Conservation (phyloP, 306 rosid genomes). For the Lithocarpus polystachyus region DNA sequence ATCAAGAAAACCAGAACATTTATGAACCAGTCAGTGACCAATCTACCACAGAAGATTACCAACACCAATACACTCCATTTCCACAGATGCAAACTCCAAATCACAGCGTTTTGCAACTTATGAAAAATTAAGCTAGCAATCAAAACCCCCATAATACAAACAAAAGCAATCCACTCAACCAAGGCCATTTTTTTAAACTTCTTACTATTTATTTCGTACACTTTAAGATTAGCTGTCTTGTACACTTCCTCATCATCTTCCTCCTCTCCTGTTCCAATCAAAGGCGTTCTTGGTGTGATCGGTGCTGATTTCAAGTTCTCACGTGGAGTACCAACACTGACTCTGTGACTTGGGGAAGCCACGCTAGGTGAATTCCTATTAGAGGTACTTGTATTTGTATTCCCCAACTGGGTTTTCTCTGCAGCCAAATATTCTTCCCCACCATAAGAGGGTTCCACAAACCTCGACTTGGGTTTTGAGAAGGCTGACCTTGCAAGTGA, state of each 20-base stretch:
- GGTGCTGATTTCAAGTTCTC: constrained; percentile 28
- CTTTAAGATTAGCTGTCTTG: constrained; percentile 55
- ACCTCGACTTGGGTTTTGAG: constrained; percentile 63
- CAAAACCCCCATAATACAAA: constrained; percentile 39
- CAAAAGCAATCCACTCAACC: constrained; percentile 50
- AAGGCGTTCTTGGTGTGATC: constrained; percentile 51
- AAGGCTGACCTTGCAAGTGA: constrained; percentile 44
- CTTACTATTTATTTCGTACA: constrained; percentile 36
- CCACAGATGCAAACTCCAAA: constrained; percentile 70
- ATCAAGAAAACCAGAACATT: constrained; percentile 58
- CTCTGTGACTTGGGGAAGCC: constrained; percentile 32
- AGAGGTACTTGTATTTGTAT: constrained; percentile 13
- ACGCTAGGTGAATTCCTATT: constrained; percentile 24
- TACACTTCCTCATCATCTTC: constrained; percentile 75
- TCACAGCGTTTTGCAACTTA: constrained; percentile 16
- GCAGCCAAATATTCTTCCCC: constrained; percentile 20
- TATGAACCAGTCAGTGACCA: constrained; percentile 66
- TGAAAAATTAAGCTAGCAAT: constrained; percentile 40
- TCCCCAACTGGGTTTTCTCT: constrained; percentile 18
- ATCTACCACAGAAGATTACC: constrained; percentile 66
- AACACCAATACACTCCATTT: constrained; percentile 62
- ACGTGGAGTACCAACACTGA: constrained; percentile 20
- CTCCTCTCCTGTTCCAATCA: constrained; percentile 37
- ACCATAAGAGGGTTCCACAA: constrained; percentile 49
- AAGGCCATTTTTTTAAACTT: constrained; percentile 26